These are phyloP conservation scores for Zizania latifolia DNA, from an alignment of 176 grass and related monocot species.

Conservation along the genomic window DNA sequence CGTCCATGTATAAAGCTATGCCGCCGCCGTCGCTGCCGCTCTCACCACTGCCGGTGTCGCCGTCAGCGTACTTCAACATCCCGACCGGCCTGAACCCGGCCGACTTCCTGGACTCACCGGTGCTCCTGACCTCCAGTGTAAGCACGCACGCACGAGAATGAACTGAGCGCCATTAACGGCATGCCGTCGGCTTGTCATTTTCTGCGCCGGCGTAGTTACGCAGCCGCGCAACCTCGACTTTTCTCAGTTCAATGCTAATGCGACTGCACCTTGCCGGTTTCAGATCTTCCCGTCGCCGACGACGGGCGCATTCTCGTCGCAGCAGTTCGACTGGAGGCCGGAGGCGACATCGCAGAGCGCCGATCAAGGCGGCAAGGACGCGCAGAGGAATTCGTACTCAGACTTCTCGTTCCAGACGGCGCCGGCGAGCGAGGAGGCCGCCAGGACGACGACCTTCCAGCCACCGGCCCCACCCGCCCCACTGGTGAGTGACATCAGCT, in stretches of 20 bases:
- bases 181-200: background rate
- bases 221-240: too few species aligned
- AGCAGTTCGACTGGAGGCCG: slow-evolving; percentile 55
- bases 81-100: slow-evolving; percentile 43
- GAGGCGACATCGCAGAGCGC: background rate
- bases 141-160: slow-evolving; percentile 3
- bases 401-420: slow-evolving; percentile 92
- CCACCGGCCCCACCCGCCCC: slow-evolving; percentile 8
- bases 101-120: slow-evolving; percentile 64
- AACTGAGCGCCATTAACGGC: background rate
- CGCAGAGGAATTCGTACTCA: slow-evolving; percentile 40
- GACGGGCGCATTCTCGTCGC: slow-evolving; percentile 53
- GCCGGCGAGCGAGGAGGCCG: slow-evolving; percentile 19
- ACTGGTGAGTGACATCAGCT: slow-evolving; percentile 45
- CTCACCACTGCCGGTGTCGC: slow-evolving; percentile 50
- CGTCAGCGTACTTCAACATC: slow-evolving; percentile 81
- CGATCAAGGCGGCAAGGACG: slow-evolving; percentile 46
- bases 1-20: slow-evolving; percentile 54
- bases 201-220: background rate
- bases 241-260: background rate
- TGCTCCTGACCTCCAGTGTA: slow-evolving; percentile 66
- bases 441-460: slow-evolving; percentile 35
- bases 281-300: slow-evolving; percentile 83
- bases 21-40: slow-evolving; percentile 65
- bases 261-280: background rate